Evolutionary conservation across 177 flowering plant species (phyloP).

Genomic region (Vitis hybrid): DNA sequence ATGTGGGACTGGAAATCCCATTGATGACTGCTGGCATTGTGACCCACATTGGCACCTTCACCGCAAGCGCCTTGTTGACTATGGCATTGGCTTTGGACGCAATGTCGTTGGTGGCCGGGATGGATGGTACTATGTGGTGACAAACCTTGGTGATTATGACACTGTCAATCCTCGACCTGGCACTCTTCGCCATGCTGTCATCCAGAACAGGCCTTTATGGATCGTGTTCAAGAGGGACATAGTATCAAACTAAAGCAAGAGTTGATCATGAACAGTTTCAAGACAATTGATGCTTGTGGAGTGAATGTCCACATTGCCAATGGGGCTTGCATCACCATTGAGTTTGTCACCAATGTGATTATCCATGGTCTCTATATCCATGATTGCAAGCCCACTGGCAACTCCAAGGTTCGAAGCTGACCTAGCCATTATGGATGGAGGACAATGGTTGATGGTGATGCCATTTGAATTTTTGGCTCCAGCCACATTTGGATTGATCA

Average conservation of each 20-base stretch:
- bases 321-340: constrained; percentile 36
- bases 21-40: constrained; percentile 34
- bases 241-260: constrained; percentile 20
- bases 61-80: constrained; percentile 29
- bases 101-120: constrained; percentile 30
- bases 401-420: constrained; percentile 29
- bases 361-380: constrained; percentile 34
- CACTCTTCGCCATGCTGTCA: constrained; percentile 30
- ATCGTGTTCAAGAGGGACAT: constrained; percentile 25
- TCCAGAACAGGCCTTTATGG: constrained; percentile 28
- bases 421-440: constrained; percentile 33
- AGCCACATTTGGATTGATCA: constrained; percentile 33
- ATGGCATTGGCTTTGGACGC: constrained; percentile 33
- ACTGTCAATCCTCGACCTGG: constrained; percentile 27
- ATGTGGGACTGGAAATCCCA: neutral
- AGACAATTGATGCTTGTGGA: constrained; percentile 34
- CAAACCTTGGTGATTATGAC: constrained; percentile 24
- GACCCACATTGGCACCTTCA: constrained; percentile 24
- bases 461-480: constrained; percentile 26
- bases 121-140: constrained; percentile 25
- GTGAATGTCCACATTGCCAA: constrained; percentile 28
- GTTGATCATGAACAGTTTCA: neutral
- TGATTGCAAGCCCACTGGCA: constrained; percentile 33
- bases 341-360: constrained; percentile 27
- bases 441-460: constrained; percentile 37